A percentile compares a stretch with the other conserved stretches of the same genome.
Evolutionary conservation across 345 rosid genomes (phyloP).

Genomic region (Arabidopsis suecica): DNA sequence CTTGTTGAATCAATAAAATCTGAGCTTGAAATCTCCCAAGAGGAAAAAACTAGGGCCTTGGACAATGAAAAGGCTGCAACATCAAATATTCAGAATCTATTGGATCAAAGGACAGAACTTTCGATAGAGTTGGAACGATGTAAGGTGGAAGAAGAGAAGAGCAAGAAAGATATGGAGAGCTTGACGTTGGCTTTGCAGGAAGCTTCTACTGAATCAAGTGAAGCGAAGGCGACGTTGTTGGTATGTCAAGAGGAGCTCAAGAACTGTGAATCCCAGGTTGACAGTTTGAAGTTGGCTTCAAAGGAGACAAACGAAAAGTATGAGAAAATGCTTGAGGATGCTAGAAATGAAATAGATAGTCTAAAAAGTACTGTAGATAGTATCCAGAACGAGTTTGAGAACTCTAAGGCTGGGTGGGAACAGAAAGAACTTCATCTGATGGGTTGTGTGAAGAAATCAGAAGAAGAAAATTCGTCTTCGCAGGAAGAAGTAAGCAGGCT

Average conservation of each 20-base stretch:
- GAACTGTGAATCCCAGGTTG: constrained; percentile 58
- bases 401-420: constrained; percentile 71
- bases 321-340: constrained; percentile 66
- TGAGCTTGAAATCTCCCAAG: constrained; percentile 64
- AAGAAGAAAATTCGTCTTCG: constrained; percentile 61
- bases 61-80: constrained; percentile 74
- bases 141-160: constrained; percentile 77
- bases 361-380: constrained; percentile 52
- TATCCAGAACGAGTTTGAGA: constrained; percentile 53
- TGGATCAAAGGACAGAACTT: constrained; percentile 73
- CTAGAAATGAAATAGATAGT: constrained; percentile 60
- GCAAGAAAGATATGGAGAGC: constrained; percentile 85
- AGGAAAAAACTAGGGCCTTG: constrained; percentile 70
- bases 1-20: constrained; percentile 58
- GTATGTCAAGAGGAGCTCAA: constrained; percentile 65
- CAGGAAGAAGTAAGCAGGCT: constrained; percentile 65
- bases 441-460: constrained; percentile 59
- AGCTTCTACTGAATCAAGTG: constrained; percentile 79
- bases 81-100: constrained; percentile 61
- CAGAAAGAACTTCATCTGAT: constrained; percentile 62
- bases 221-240: constrained; percentile 71
- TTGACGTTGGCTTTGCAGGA: constrained; percentile 80
- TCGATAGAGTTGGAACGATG: constrained; percentile 62
- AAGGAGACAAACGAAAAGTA: constrained; percentile 71
- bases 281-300: constrained; percentile 62